These are phyloP conservation scores for Pleurotus cornucopiae DNA, from an alignment of 768 basidiomycete species.

Conservation along the genomic window DNA sequence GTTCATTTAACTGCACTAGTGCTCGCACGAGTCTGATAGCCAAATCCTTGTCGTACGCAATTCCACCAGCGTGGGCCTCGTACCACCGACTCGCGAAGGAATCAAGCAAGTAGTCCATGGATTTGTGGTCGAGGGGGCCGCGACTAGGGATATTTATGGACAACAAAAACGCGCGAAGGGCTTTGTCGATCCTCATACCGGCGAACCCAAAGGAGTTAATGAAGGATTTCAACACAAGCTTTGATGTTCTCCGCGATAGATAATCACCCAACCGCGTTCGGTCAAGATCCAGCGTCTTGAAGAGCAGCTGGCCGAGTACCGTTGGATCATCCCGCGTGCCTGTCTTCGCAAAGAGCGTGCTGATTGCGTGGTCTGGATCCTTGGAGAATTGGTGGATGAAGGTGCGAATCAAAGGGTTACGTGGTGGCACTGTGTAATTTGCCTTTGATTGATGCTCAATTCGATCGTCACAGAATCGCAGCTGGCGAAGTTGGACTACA, in stretches of 20 bases:
- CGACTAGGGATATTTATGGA: slow-evolving; percentile 58
- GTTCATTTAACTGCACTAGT: slow-evolving; percentile 85
- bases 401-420: slow-evolving; percentile 60
- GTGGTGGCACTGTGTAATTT: slow-evolving; percentile 31
- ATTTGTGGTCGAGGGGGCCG: slow-evolving; percentile 29
- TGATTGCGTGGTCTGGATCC: slow-evolving; percentile 78
- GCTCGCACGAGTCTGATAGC: slow-evolving; percentile 74
- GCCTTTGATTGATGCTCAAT: slow-evolving; percentile 50
- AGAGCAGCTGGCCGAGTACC: slow-evolving; percentile 73
- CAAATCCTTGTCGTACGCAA: slow-evolving; percentile 80
- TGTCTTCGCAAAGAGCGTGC: slow-evolving; percentile 61
- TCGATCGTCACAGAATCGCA: slow-evolving; percentile 69
- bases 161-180: slow-evolving; percentile 84
- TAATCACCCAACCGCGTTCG: slow-evolving; percentile 80
- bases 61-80: slow-evolving; percentile 75
- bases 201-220: slow-evolving; percentile 85
- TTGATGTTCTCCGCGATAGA: slow-evolving; percentile 69
- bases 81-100: slow-evolving; percentile 89
- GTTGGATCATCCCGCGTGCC: slow-evolving; percentile 59
- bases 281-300: slow-evolving; percentile 83
- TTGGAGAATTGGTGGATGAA: slow-evolving; percentile 79
- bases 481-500: slow-evolving; percentile 71
- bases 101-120: slow-evolving; percentile 71
- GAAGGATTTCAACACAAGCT: slow-evolving; percentile 75
- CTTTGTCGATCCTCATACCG: slow-evolving; percentile 82